Evolutionary conservation across 176 grass and related monocot species (phyloP), one percentile per base, ranked within the genome.

Genomic region (Avena eriantha): DNA sequence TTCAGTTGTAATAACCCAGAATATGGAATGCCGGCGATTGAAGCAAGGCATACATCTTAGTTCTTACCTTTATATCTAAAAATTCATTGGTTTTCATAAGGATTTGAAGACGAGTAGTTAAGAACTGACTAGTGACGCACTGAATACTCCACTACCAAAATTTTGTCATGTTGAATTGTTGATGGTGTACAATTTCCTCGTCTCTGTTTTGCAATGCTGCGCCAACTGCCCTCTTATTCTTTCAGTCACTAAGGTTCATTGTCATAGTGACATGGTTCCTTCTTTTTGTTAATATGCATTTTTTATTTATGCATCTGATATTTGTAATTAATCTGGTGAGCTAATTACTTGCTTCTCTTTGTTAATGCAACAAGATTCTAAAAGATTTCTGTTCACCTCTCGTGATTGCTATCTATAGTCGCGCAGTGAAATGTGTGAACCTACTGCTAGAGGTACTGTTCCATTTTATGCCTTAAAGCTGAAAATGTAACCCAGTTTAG

Each of bases 391-490:
- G 10, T 8, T 14, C 60, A 14, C 60, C 60, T 64, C 60, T 64
- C 60, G 29, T 14, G 23, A 26, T 64, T 26, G 60, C 60, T 64
- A 64, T 64, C 23, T 8, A 26, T 12, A 64, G 60, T 29, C 60
- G 11, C 60, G 14, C 60, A 64, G 60, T 64, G 60, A 64, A 64
- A 64, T 64, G 60, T 64, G 60, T 29, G 60, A 64, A 64, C 23
- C 60, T 64, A 64, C 60, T 64, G 23, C 10, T 64, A 24, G 24
- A 29, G 60, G 60, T 64, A 64, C 23, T 4, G 10, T 10, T 64
- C 10, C 60, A 64, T 26, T 26, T 29, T 14, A 64, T 24, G 9
- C 58, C 3, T 29, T 14, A 64, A 64, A 64, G 23, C 60, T 64
- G 22, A 64, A 64, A 64, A 26, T 64, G 60, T 6, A 64, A 13